phyloP scores from a whole-genome alignment of 164 flowering plant species.

The Houttuynia cordata region DNA sequence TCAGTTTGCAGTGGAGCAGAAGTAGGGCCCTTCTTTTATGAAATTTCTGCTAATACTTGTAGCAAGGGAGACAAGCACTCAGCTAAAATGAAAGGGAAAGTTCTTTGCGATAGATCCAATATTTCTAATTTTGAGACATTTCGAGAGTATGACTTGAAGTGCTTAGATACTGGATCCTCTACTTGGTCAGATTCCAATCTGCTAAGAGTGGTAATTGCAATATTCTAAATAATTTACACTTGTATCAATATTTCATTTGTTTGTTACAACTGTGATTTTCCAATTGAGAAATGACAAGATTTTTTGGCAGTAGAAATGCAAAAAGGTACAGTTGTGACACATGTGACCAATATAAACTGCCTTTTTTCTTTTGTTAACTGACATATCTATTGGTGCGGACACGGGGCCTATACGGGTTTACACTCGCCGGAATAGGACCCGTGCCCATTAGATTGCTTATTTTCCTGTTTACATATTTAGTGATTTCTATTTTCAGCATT shows the following conservation, averaged over 20 bases:
- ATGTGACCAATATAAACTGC: background rate
- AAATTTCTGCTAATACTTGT: conserved; percentile 15
- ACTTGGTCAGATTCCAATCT: conserved; percentile 23
- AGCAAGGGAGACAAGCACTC: conserved; percentile 3
- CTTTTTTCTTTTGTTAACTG: no score
- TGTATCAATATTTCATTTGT: background rate
- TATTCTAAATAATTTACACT: background rate
- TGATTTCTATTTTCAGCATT: no score
- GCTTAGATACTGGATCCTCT: conserved; percentile 7
- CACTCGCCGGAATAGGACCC: no score
- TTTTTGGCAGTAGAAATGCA: background rate
- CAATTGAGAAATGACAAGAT: background rate
- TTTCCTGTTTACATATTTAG: no score
- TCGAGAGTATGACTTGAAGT: conserved; percentile 11
- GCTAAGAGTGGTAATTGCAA: conserved; percentile 30
- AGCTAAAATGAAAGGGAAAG: conserved; percentile 13
- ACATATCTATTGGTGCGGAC: no score
- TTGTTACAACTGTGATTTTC: background rate
- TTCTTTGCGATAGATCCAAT: conserved; percentile 17
- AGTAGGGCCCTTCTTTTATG: conserved; percentile 36
- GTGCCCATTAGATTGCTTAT: no score
- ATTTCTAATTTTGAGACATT: conserved; percentile 2
- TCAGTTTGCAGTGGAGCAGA: conserved; percentile 39
- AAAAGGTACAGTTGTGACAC: background rate
- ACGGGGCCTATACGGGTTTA: no score